These are phyloP conservation scores for Backusella australiensis DNA, from an alignment of 192 early-diverging fungal genomes.

Conservation along the genomic window DNA sequence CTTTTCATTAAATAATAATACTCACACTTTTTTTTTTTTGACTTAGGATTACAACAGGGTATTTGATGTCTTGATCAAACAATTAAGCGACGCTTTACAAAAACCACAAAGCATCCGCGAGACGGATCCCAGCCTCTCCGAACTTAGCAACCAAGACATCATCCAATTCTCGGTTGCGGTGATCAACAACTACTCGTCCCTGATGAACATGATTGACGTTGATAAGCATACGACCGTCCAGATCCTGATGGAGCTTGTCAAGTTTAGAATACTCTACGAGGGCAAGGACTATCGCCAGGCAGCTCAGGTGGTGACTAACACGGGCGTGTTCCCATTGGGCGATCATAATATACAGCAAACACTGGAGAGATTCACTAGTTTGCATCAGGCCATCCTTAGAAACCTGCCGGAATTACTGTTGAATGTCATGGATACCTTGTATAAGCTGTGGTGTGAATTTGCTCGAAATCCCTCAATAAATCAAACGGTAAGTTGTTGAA, in stretches of 20 bases:
- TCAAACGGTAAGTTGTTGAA: not conserved
- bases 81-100: constrained; percentile 25
- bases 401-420: constrained; percentile 78
- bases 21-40: not conserved
- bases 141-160: not conserved
- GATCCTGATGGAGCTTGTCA: constrained; percentile 28
- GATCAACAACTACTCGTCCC: not conserved
- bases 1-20: too few species aligned
- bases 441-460: constrained; percentile 39
- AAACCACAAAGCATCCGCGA: not conserved
- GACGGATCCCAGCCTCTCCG: not conserved
- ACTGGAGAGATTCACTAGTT: constrained; percentile 59
- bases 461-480: not conserved
- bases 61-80: constrained; percentile 21
- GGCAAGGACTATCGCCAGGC: constrained; percentile 58
- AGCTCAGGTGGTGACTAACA: constrained; percentile 52
- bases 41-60: constrained; percentile 33
- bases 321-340: constrained; percentile 63
- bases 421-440: constrained; percentile 66
- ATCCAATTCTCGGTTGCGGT: not conserved
- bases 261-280: constrained; percentile 56
- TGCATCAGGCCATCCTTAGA: constrained; percentile 68
- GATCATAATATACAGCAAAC: constrained; percentile 62
- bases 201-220: not conserved
- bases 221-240: not conserved